Base-by-base conservation (phyloP, 495 filamentous ascomycete species). In the Penicillium goetzii region DNA sequence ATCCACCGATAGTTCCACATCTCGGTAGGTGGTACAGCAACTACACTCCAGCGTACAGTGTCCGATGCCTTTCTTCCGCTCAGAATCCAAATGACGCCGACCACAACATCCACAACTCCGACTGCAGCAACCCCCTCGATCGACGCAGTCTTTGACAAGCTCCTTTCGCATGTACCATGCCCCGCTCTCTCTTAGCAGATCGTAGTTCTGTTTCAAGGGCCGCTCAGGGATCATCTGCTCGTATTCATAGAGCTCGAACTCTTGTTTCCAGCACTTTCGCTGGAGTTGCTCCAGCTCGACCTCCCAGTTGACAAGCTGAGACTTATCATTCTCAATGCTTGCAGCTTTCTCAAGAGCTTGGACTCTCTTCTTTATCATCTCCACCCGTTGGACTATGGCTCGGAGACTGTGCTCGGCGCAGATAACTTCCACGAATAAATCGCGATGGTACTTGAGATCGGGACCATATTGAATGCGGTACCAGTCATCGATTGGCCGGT, bases 81-180 rank as follows among this genome's bases (percentile, higher is more conserved):
- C 28, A 3, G n/a, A 15, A 21, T 19, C 2, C 26, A 32, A 38
- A 49, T 30, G 23, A 19, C 58, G 52, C 11, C 28, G 21, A 14
- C 26, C 23, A 36, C 63, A 65, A 19, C 63, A 65, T 34, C 63
- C 63, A 40, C 62, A 64, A 17, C 40, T 32, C 36, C 62, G n/a
- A 32, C 50, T 34, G 10, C 57, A 64, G 23, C 62, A 60, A 1
- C 57, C 62, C 7, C 62, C 62, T 7, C 36, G 26, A 10, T 17
- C 50, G 1, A 6, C 15, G 19, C 63, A 65, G 15, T 58, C 63
- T 1, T 53, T 12, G 5, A 53, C 14, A 14, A 65, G 52, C 34
- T 61, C 53, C n/a, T 53, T 34, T 15, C 58, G 52, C 10, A 61
- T 33, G 26, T 61, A 58, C 52, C 63, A 65, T 9, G 17, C 9